Evolutionary conservation across 2,329 filamentous ascomycete species (phyloP), one percentile per base, ranked within the genome.

Genomic region (Fusarium sp.): DNA sequence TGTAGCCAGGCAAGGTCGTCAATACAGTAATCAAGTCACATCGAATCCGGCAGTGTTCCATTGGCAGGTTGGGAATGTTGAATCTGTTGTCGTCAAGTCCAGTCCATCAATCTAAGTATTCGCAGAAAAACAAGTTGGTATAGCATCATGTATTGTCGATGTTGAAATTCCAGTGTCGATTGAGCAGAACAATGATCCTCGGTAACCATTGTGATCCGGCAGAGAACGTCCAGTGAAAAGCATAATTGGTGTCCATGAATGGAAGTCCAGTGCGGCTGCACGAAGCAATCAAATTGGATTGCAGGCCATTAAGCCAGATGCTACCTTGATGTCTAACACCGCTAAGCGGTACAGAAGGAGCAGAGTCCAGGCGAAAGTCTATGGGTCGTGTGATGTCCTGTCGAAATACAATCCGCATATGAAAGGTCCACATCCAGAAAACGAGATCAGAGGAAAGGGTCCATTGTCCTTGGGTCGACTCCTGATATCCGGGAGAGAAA

Each of bases 271-370:
- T 78, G 80, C 80, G 78, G 78, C 68, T 77, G 80, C 80, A 80
- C 76, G 1, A 64, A 59, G 79, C 80, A 81, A 81, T 81, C 70
- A 67, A 75, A 81, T 81, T 77, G 70, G 65, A 82, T 81, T 81
- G 80, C 80, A 17, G 75, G 72, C 70, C 54, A 63, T 70, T 49
- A 57, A 66, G 74, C 70, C 61, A 48, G 55, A 45, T 62, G 65
- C 66, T 72, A 73, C 75, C 71, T 70, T 68, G 28, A 35, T 39
- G 28, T 41, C 74, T 63, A 55, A 47, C 49, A 69, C 72, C 63
- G 61, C 38, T 48, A 58, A 65, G 63, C 63, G 64, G 69, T 59
- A 64, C 59, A 70, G 54, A 70, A 59, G 67, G 54, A 69, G 63
- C 63, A 39, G 17, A 58, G 48, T 72, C 59, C 63, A 36, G 54